Base-by-base conservation (phyloP, 169 alveolate genomes). In the Eimeria maxima region DNA sequence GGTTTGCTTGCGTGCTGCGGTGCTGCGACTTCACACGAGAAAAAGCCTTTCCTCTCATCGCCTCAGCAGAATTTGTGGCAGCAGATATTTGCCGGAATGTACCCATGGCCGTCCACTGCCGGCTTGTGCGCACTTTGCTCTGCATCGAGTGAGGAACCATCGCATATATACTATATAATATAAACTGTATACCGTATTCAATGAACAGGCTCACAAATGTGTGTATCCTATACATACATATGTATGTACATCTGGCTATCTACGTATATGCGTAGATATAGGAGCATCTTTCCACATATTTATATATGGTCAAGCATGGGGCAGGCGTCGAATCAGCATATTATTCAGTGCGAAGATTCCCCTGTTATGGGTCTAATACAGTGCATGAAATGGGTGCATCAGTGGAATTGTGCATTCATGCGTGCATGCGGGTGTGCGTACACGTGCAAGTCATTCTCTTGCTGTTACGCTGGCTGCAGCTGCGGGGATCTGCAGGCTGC, bases 401-500 rank as follows among this genome's bases (percentile, higher is more conserved):
- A 3, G 20, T 67, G 11, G 44, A 13, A 67, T 2, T 8, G 38
- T 33, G 38, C 38, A 33, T 33, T 33, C 38, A 33, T 33, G 27
- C 44, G 1, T 38, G 83, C 47, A 27, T 38, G 83, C 83, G 27
- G 42, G 47, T 18, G n/a, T 60, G 69, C 27, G 29, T 38, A 20
- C 42, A 27, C 81, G 13, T 24, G 47, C 29, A 16, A 5, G 47
- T 38, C 38, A 8, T 22, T 10, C 78, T 18, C 29, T 67, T 67
- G 78, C 78, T 11, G 78, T 29, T 29, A 10, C n/a, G 78, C n/a
- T 11, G 57, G 45, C n/a, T 55, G 44, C 91, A 83, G 91, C 67
- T 83, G 91, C 57, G 73, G 91, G 8, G 91, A 83, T 27, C 91
- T 83, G 16, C 91, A 83, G 47, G 91, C 91, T 8, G 73, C 91